These are phyloP conservation scores for Macaranga tanarius DNA, from an alignment of 441 rosid genomes.

Conservation along the genomic window DNA sequence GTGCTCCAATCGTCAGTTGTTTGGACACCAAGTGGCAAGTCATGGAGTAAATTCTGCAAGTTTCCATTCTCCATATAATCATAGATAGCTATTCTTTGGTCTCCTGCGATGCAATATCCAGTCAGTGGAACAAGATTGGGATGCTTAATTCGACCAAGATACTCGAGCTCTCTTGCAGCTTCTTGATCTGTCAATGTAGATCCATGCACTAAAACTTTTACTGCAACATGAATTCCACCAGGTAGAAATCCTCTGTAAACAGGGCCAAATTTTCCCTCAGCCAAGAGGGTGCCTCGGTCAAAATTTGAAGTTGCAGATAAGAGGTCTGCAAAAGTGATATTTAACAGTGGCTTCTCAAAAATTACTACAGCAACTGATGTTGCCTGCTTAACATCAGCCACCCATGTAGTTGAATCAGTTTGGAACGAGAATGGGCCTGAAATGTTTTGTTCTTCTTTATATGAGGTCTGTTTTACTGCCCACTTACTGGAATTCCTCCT, in stretches of 20 bases:
- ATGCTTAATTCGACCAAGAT: constrained; percentile 85
- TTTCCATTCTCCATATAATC: constrained; percentile 97
- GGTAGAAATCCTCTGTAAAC: constrained; percentile 93
- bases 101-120: constrained; percentile 91
- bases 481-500: constrained; percentile 54
- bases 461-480: constrained; percentile 60
- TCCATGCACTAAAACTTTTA: constrained; percentile 87
- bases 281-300: constrained; percentile 83
- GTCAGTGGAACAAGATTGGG: constrained; percentile 86
- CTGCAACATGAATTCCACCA: constrained; percentile 92
- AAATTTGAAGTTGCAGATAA: constrained; percentile 82
- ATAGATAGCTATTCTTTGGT: constrained; percentile 90
- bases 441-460: constrained; percentile 67
- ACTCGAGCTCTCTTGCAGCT: constrained; percentile 88
- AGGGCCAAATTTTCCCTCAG: constrained; percentile 92
- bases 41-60: constrained; percentile 84
- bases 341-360: constrained; percentile 87
- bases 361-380: constrained; percentile 68
- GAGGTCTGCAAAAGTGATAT: constrained; percentile 85
- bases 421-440: constrained; percentile 89
- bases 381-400: constrained; percentile 92
- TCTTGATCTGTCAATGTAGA: constrained; percentile 86
- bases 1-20: constrained; percentile 85
- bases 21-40: constrained; percentile 82
- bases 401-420: constrained; percentile 91